Conservation (phyloP, 805 yeast species). For the Starmerella geochares region DNA sequence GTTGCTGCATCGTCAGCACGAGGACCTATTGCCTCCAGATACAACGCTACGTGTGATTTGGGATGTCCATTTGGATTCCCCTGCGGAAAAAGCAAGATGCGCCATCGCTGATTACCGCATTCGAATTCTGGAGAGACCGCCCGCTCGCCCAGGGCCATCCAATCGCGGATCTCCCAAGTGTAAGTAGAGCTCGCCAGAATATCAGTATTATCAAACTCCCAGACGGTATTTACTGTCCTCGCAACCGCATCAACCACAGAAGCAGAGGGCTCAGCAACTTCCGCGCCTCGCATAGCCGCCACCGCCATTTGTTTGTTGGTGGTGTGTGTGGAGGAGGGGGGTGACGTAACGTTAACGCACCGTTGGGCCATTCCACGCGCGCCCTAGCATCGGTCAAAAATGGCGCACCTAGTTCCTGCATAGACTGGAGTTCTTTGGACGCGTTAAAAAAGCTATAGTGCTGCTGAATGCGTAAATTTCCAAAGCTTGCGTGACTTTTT, state of each 20-base stretch:
- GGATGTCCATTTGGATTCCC: conserved; percentile 46
- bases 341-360: conserved; percentile 7
- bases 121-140: conserved; percentile 29
- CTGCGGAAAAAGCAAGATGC: conserved; percentile 63
- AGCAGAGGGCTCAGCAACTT: neutral
- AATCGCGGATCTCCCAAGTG: conserved; percentile 34
- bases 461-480: too few species aligned
- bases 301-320: conserved; percentile 1
- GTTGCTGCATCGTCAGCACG: neutral
- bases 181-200: conserved; percentile 20
- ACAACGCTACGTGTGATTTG: conserved; percentile 37
- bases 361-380: too few species aligned
- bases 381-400: too few species aligned
- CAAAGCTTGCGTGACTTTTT: too few species aligned
- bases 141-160: conserved; percentile 32
- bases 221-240: neutral
- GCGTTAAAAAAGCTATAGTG: too few species aligned
- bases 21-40: conserved; percentile 56
- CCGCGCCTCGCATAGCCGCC: neutral
- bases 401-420: too few species aligned
- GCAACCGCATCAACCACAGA: neutral
- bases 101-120: conserved; percentile 32
- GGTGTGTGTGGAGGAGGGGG: too few species aligned
- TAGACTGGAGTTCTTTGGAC: too few species aligned
- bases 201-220: conserved; percentile 20